phyloP scores from a whole-genome alignment of 345 rosid species.

The Boechera divaricarpa region DNA sequence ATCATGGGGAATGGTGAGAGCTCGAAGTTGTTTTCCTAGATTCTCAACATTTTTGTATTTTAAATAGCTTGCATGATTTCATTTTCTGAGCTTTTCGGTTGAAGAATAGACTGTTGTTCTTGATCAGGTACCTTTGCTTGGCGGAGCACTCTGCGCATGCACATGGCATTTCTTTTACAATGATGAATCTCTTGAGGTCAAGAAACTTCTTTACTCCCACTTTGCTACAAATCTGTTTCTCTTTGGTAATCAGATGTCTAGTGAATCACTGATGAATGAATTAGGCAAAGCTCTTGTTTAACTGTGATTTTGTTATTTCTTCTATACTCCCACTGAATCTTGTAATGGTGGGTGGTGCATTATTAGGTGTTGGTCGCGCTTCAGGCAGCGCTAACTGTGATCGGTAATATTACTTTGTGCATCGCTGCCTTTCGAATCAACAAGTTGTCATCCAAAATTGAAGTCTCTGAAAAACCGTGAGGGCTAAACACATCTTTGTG shows the following conservation, averaged over 20 bases:
- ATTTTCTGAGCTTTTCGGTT: conserved; percentile 63
- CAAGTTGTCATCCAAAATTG: conserved; percentile 51
- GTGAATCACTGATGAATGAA: conserved; percentile 1
- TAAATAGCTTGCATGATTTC: conserved; percentile 53
- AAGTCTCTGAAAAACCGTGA: conserved; percentile 52
- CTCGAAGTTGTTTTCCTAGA: conserved; percentile 8
- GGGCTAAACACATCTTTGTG: conserved; percentile 19
- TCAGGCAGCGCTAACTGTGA: conserved; percentile 81
- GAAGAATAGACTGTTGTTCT: conserved; percentile 19
- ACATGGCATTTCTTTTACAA: conserved; percentile 99
- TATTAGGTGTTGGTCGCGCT: conserved; percentile 76
- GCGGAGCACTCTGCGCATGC: conserved; percentile 97
- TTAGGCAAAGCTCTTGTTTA: neutral
- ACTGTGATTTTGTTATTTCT: neutral
- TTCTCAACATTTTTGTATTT: neutral
- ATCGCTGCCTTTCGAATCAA: conserved; percentile 81
- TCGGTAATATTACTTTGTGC: conserved; percentile 84
- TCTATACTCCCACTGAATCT: neutral
- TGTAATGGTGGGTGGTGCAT: conserved; percentile 16
- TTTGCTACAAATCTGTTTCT: neutral
- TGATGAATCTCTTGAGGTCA: conserved; percentile 90
- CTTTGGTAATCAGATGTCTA: conserved; percentile 9
- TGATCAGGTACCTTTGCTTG: conserved; percentile 85
- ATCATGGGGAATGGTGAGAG: conserved; percentile 93
- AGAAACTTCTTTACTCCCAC: conserved; percentile 14